Evolutionary conservation across 2,329 filamentous ascomycete species (phyloP), one percentile per base, ranked within the genome.

Genomic region (Cladosporium cucumerinum): DNA sequence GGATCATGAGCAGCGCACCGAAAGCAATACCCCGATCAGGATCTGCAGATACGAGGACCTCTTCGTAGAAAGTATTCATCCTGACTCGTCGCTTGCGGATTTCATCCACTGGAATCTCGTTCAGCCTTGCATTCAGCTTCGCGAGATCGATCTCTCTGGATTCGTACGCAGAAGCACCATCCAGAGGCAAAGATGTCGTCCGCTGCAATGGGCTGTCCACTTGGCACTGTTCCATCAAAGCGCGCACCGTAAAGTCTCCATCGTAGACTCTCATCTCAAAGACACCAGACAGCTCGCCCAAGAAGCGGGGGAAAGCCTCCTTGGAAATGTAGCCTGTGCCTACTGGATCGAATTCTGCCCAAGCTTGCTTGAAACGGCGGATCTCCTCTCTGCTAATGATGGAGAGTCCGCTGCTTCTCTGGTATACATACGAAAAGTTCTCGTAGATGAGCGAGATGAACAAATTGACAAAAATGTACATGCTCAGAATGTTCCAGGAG

Each of bases 391-490:
- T 86, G 72, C 92, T 96, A 72, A 99, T 89, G 67, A 91, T 89
- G 6, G 91, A 92, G 71, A 97, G 85, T n/a, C 93, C 92, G 73
- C 91, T 97, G 66, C 94, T 97, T 68, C 93, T 87, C 80, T 99
- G 96, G 76, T 98, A 99, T 68, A 99, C 95, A 74, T 99, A 99
- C 76, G 93, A 97, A 84, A 99, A 99, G 79, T 93, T 98, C 81
- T 99, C 95, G 80, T 96, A 99, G 71, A 99, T 99, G 76, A 99
- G 87, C 57, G 95, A 99, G 66, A 99, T 94, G 77, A 99, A 99
- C 75, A 99, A 81, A 74, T 94, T 97, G 74, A 98, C 94, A 74
- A 99, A 99, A 73, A 99, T 96, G 80, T 99, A 99, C 95, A 99
- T 99, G 90, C 94, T 98, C 78, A 99, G 85, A 72, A 99, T 94